phyloP scores from a whole-genome alignment of 2,329 filamentous ascomycete species.

The Ophiostoma fasciatum region DNA sequence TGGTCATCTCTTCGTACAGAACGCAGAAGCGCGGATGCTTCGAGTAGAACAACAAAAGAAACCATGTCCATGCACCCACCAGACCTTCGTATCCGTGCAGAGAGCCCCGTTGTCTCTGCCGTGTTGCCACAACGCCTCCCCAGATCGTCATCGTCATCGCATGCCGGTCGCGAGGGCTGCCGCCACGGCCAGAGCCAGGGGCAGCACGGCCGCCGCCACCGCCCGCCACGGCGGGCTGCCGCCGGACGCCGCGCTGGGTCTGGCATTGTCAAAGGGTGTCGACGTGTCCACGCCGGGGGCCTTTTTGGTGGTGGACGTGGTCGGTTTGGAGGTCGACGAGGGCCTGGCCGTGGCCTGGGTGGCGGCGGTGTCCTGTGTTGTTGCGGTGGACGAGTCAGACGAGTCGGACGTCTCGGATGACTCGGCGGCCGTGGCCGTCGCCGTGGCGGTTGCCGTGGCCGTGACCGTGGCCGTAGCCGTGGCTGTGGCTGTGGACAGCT shows the following conservation, averaged over 20 bases:
- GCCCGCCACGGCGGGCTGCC: not conserved
- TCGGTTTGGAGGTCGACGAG: not conserved
- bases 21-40: no score
- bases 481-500: no score
- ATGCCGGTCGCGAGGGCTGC: not conserved
- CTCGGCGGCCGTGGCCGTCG: no score
- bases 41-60: not conserved
- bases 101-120: not conserved
- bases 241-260: not conserved
- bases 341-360: not conserved
- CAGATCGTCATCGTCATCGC: not conserved
- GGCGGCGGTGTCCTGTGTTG: not conserved
- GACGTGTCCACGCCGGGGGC: conserved; percentile 7
- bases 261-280: conserved; percentile 11
- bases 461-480: no score
- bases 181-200: not conserved
- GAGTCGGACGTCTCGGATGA: no score
- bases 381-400: no score
- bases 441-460: no score
- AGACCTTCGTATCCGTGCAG: no score
- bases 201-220: not conserved
- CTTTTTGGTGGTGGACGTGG: not conserved
- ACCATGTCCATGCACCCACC: no score
- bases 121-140: no score
- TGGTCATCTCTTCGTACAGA: no score